phyloP scores from a whole-genome alignment of 2,329 filamentous ascomycete species.

The Xylariaceae sp. region DNA sequence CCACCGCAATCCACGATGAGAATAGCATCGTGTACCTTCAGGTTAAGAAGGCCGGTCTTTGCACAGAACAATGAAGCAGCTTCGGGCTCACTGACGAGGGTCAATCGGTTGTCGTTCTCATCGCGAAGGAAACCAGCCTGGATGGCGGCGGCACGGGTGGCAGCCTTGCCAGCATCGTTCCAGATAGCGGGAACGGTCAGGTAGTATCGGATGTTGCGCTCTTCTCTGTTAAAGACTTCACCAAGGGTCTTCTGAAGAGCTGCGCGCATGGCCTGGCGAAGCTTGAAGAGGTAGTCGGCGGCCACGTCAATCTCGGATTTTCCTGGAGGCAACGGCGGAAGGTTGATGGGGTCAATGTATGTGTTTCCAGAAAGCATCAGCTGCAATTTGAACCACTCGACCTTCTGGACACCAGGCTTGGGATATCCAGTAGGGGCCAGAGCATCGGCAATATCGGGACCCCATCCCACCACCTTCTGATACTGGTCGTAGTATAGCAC shows the following conservation, averaged over 20 bases:
- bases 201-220: slow-evolving; percentile 97
- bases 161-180: slow-evolving; percentile 98
- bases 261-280: slow-evolving; percentile 93
- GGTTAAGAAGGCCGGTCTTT: slow-evolving; percentile 90
- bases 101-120: slow-evolving; percentile 95
- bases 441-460: slow-evolving; percentile 94
- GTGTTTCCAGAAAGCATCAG: slow-evolving; percentile 98
- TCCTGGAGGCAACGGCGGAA: slow-evolving; percentile 91
- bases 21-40: slow-evolving; percentile 98
- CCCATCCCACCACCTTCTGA: slow-evolving; percentile 99
- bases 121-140: slow-evolving; percentile 95
- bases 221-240: slow-evolving; percentile 96
- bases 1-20: slow-evolving; percentile 97
- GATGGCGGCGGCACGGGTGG: slow-evolving; percentile 90
- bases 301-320: slow-evolving; percentile 99
- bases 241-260: slow-evolving; percentile 94
- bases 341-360: slow-evolving; percentile 98
- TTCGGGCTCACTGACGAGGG: slow-evolving; percentile 92
- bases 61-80: slow-evolving; percentile 96
- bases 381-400: slow-evolving; percentile 99
- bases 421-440: slow-evolving; percentile 95
- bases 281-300: slow-evolving; percentile 98
- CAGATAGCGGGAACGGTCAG: slow-evolving; percentile 98
- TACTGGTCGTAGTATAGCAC: slow-evolving; percentile 99
- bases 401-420: slow-evolving; percentile 96